Percentiles rank a stretch among this genome's conserved stretches.
These are phyloP conservation scores for Microdochium paspali DNA, from an alignment of 2,329 filamentous ascomycete species.

Conservation along the genomic window DNA sequence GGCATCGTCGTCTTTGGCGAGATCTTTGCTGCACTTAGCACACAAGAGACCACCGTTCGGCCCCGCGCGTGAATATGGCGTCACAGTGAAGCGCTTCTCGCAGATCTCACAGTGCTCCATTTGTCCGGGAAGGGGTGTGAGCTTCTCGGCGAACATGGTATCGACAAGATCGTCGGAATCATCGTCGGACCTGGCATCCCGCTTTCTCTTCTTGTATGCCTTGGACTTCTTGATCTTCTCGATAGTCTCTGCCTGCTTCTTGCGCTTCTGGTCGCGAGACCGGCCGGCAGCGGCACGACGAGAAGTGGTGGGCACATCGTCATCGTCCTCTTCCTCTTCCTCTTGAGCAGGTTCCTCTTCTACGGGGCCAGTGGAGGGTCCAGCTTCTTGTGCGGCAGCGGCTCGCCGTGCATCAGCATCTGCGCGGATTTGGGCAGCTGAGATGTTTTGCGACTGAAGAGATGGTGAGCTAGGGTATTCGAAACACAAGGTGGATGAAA, in stretches of 20 bases:
- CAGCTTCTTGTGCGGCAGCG: not conserved
- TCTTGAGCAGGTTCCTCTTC: slow-evolving; percentile 1
- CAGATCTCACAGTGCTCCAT: slow-evolving; percentile 83
- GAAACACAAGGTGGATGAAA: not conserved
- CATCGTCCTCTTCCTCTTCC: slow-evolving; percentile 3
- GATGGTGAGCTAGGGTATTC: not conserved
- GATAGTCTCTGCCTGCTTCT: slow-evolving; percentile 44
- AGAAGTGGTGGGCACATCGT: slow-evolving; percentile 1
- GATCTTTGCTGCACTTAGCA: slow-evolving; percentile 66
- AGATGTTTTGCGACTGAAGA: slow-evolving; percentile 16
- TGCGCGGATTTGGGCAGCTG: slow-evolving; percentile 12
- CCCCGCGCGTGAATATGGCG: slow-evolving; percentile 74
- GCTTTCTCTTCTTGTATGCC: slow-evolving; percentile 43
- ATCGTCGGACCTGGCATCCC: slow-evolving; percentile 17
- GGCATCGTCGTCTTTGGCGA: slow-evolving; percentile 56
- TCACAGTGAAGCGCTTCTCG: slow-evolving; percentile 84
- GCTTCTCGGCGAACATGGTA: slow-evolving; percentile 35
- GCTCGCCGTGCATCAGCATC: slow-evolving; percentile 11
- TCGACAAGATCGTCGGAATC: slow-evolving; percentile 39
- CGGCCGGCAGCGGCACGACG: slow-evolving; percentile 2
- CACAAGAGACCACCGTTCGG: slow-evolving; percentile 84
- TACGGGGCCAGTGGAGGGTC: not conserved
- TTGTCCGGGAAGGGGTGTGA: slow-evolving; percentile 65
- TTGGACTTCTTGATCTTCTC: slow-evolving; percentile 56
- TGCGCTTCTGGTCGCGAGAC: slow-evolving; percentile 29